Conservation (phyloP, 139 green algal genomes). For the Parachlorella kessleri region DNA sequence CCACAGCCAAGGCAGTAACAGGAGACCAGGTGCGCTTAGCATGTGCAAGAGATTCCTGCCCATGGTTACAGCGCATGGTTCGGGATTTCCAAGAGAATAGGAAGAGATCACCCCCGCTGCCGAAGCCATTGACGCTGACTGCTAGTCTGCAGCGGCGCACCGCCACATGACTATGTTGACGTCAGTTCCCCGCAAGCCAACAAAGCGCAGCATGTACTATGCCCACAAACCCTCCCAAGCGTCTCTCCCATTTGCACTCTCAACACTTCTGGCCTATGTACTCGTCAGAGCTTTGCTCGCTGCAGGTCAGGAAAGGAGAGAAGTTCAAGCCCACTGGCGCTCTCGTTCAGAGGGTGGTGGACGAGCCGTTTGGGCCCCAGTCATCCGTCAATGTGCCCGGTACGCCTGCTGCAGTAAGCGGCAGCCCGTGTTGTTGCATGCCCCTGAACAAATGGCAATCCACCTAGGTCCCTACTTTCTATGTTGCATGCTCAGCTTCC, state of each 20-base stretch:
- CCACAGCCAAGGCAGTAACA: neutral
- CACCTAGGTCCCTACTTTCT: neutral
- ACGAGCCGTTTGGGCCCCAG: slow-evolving; percentile 4
- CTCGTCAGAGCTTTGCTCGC: too few relatives aligned
- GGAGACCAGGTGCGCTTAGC: neutral
- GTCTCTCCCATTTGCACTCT: too few relatives aligned
- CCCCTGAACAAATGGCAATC: neutral
- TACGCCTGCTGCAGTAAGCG: neutral
- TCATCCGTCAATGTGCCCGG: slow-evolving; percentile 27
- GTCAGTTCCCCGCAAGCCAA: too few relatives aligned
- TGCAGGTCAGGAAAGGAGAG: neutral
- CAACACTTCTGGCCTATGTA: too few relatives aligned
- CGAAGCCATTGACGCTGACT: neutral
- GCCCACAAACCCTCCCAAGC: too few relatives aligned
- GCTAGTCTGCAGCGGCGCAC: neutral
- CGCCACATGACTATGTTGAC: neutral
- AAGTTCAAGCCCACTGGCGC: neutral
- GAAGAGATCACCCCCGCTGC: neutral
- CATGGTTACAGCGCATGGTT: too few relatives aligned
- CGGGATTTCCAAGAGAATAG: too few relatives aligned
- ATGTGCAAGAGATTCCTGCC: neutral
- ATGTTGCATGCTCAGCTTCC: neutral
- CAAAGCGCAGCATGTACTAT: too few relatives aligned
- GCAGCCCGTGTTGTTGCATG: neutral
- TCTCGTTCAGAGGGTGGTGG: neutral